Conservation (phyloP, 805 yeast species). For the Candida sonorensis region DNA sequence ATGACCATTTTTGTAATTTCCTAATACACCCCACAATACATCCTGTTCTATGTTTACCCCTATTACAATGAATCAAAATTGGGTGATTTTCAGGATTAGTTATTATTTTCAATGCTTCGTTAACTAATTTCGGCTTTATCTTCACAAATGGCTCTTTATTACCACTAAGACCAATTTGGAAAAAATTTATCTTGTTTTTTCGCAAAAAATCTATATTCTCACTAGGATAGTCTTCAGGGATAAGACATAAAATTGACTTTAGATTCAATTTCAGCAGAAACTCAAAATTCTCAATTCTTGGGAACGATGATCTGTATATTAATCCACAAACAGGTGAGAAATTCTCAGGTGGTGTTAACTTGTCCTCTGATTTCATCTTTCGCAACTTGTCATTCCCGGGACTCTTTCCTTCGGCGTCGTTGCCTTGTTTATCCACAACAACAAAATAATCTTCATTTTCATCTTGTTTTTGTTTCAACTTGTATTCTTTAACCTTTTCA, state of each 20-base stretch:
- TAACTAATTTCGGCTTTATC: constrained; percentile 56
- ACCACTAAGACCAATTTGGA: constrained; percentile 90
- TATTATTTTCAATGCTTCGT: constrained; percentile 75
- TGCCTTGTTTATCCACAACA: constrained; percentile 1
- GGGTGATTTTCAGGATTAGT: constrained; percentile 88
- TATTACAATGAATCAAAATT: constrained; percentile 84
- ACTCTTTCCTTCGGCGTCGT: constrained; percentile 2
- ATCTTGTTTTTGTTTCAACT: constrained; percentile 1
- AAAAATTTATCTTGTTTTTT: constrained; percentile 56
- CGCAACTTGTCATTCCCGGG: constrained; percentile 1
- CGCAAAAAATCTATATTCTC: constrained; percentile 62
- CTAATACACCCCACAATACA: constrained; percentile 92
- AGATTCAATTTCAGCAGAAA: constrained; percentile 58
- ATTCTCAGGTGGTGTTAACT: constrained; percentile 77
- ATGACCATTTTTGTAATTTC: constrained; percentile 84
- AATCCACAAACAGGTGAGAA: constrained; percentile 75
- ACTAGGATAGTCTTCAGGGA: constrained; percentile 87
- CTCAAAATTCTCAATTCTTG: constrained; percentile 73
- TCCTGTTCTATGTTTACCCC: constrained; percentile 97
- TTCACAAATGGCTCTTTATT: constrained; percentile 93
- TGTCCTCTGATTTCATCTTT: no score
- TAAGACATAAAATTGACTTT: constrained; percentile 72
- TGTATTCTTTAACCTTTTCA: constrained; percentile 12
- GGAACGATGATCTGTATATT: constrained; percentile 86
- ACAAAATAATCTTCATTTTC: constrained; percentile 2